phyloP scores from a whole-genome alignment of 192 early-diverging fungal genomes.

The Rhizophagus clarus region DNA sequence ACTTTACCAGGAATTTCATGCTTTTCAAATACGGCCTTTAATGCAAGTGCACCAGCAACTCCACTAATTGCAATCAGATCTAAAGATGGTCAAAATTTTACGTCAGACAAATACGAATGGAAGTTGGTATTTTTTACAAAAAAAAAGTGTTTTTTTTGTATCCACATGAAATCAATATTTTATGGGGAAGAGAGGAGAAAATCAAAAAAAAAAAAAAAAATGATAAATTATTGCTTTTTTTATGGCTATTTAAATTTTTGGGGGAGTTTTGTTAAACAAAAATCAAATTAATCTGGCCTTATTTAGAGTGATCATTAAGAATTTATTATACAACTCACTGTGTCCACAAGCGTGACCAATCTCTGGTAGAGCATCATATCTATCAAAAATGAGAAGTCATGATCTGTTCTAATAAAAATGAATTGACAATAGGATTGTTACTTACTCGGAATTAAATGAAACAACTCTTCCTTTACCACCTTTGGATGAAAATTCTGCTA shows the following conservation, averaged over 20 bases:
- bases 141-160: too few species aligned
- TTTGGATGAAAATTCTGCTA: conserved; percentile 59
- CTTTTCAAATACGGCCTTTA: conserved; percentile 34
- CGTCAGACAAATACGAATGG: too few species aligned
- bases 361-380: conserved; percentile 63
- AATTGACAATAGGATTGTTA: background rate
- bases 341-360: conserved; percentile 54
- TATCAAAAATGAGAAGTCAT: background rate
- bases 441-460: conserved; percentile 30
- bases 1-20: conserved; percentile 51
- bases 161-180: too few species aligned
- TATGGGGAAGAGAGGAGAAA: too few species aligned
- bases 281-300: too few species aligned
- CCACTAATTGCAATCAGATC: conserved; percentile 11
- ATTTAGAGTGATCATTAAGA: too few species aligned
- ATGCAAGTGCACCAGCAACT: conserved; percentile 60
- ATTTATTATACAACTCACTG: conserved; percentile 40
- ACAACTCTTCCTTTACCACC: conserved; percentile 40
- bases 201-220: too few species aligned
- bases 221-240: too few species aligned
- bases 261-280: too few species aligned
- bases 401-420: background rate
- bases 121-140: too few species aligned
- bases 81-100: too few species aligned
- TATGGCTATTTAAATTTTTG: too few species aligned